phyloP scores from a whole-genome alignment of 1,284 basidiomycete genomes.

The Stygiomarasmius scandens region DNA sequence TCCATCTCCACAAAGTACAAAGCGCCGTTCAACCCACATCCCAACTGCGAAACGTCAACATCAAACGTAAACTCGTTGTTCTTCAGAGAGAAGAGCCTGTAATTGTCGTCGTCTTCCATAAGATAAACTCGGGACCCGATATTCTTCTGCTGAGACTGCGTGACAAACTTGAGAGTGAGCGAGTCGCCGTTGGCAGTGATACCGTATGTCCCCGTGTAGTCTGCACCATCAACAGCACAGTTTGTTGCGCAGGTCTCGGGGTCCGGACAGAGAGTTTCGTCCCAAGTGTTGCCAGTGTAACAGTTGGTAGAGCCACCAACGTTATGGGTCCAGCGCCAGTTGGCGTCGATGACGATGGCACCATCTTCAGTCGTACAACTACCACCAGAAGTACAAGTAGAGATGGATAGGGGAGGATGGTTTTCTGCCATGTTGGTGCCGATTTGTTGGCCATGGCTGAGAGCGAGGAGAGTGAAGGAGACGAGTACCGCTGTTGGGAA shows the following conservation, averaged over 20 bases:
- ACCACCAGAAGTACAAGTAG: slow-evolving; percentile 40
- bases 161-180: slow-evolving; percentile 55
- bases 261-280: slow-evolving; percentile 47
- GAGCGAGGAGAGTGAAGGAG: slow-evolving; percentile 14
- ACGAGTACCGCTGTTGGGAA: slow-evolving; percentile 12
- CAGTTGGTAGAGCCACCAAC: slow-evolving; percentile 48
- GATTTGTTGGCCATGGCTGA: slow-evolving; percentile 12
- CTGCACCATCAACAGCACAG: slow-evolving; percentile 63
- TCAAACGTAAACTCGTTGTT: slow-evolving; percentile 40
- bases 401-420: slow-evolving; percentile 42
- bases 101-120: slow-evolving; percentile 23
- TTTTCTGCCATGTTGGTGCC: slow-evolving; percentile 14
- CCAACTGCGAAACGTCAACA: slow-evolving; percentile 53
- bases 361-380: slow-evolving; percentile 39
- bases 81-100: background rate
- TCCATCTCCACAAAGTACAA: slow-evolving; percentile 54
- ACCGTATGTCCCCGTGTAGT: slow-evolving; percentile 47
- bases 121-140: slow-evolving; percentile 59
- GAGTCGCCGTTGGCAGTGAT: slow-evolving; percentile 49
- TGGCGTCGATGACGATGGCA: slow-evolving; percentile 40
- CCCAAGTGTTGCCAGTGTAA: slow-evolving; percentile 58
- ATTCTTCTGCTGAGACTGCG: slow-evolving; percentile 36
- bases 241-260: slow-evolving; percentile 42
- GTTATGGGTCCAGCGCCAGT: slow-evolving; percentile 45
- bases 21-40: slow-evolving; percentile 60